Percentiles rank a stretch among this genome's conserved stretches.
Evolutionary conservation across 75 land plant genomes (phyloP).

Genomic region (Isoetes taiwanensis): DNA sequence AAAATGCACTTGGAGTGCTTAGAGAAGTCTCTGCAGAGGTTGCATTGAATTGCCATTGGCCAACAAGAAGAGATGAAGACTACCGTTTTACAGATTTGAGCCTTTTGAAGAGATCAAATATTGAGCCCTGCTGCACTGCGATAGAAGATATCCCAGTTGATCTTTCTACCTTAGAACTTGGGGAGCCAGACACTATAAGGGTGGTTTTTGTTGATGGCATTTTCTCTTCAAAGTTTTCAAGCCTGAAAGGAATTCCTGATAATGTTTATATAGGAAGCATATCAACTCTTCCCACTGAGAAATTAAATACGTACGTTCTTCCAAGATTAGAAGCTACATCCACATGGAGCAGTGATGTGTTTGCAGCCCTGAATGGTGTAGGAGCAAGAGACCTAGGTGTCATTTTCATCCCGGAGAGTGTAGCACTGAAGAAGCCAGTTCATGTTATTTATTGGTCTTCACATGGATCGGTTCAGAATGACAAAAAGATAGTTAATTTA

Average conservation of each 20-base stretch:
- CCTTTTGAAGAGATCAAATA: slow-evolving; percentile 32
- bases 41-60: slow-evolving; percentile 60
- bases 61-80: slow-evolving; percentile 54
- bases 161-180: slow-evolving; percentile 3
- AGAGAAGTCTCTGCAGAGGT: slow-evolving; percentile 50
- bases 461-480: slow-evolving; percentile 26
- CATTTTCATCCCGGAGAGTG: slow-evolving; percentile 51
- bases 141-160: too few relatives aligned
- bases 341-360: slow-evolving; percentile 41
- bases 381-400: slow-evolving; percentile 61
- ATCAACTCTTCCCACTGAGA: slow-evolving; percentile 18
- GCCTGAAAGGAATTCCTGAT: slow-evolving; percentile 24
- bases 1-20: slow-evolving; percentile 32
- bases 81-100: slow-evolving; percentile 82
- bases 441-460: slow-evolving; percentile 37
- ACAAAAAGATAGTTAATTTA: slow-evolving; percentile 32
- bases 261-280: slow-evolving; percentile 51
- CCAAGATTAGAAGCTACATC: slow-evolving; percentile 9
- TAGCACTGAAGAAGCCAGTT: slow-evolving; percentile 34
- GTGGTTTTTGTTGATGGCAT: slow-evolving; percentile 55
- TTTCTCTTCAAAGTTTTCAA: slow-evolving; percentile 21
- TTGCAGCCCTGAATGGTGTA: slow-evolving; percentile 66
- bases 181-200: slow-evolving; percentile 9
- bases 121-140: too few relatives aligned
- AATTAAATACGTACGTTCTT: not conserved